Conservation (phyloP, 768 basidiomycete species). For the Nevesoporus exiguus region DNA sequence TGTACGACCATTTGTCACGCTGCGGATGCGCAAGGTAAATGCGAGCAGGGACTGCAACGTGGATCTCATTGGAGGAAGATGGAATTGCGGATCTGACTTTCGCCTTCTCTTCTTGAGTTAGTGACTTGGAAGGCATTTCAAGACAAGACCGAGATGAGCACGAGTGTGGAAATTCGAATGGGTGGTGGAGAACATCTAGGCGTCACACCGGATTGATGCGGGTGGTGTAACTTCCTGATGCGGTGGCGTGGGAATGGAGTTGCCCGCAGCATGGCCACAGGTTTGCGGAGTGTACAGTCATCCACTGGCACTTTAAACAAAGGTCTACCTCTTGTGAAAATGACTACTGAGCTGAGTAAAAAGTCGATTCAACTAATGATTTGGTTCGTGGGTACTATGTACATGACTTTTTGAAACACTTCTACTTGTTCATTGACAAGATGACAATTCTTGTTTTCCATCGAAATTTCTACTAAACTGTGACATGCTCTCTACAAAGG, state of each 20-base stretch:
- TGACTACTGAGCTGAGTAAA: too few species aligned
- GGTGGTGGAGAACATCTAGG: conserved; percentile 5
- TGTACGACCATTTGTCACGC: conserved; percentile 77
- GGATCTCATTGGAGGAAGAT: conserved; percentile 62
- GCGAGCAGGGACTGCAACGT: conserved; percentile 76
- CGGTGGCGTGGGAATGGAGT: conserved; percentile 17
- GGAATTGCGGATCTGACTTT: conserved; percentile 67
- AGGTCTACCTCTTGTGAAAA: too few species aligned
- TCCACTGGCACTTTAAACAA: too few species aligned
- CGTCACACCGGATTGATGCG: background rate
- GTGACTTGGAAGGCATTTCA: conserved; percentile 69
- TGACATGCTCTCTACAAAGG: too few species aligned
- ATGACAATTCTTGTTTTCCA: too few species aligned
- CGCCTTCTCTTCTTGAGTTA: conserved; percentile 72
- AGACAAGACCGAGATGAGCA: background rate
- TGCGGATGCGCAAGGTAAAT: conserved; percentile 88
- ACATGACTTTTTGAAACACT: too few species aligned
- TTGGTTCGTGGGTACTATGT: too few species aligned
- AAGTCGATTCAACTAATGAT: too few species aligned
- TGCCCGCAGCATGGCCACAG: too few species aligned
- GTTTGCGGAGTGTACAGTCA: too few species aligned
- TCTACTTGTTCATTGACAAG: too few species aligned
- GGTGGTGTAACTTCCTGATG: conserved; percentile 8
- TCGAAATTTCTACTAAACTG: too few species aligned
- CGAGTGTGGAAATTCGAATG: background rate